A percentile compares a stretch with the other conserved stretches of the same genome.
Evolutionary conservation across 306 rosid genomes (phyloP).

Genomic region (Lithocarpus polystachyus): DNA sequence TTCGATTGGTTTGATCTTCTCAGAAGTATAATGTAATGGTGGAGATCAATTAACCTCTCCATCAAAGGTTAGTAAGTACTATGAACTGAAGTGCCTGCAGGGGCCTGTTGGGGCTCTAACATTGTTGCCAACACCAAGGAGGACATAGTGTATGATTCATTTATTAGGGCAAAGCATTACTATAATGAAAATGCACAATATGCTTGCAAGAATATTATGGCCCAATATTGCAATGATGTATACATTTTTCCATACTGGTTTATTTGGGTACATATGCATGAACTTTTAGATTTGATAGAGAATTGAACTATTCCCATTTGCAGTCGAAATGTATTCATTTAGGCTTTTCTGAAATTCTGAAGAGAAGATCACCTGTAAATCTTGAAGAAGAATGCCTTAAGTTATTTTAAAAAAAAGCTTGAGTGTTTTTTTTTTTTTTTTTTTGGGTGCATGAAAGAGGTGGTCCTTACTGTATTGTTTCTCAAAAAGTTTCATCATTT

Average conservation of each 20-base stretch:
- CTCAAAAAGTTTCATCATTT: not conserved
- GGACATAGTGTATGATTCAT: not conserved
- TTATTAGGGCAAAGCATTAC: not conserved
- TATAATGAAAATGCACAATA: not conserved
- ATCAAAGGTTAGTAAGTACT: not conserved
- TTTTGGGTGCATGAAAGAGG: not conserved
- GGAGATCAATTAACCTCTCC: not conserved
- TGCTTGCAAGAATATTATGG: not conserved
- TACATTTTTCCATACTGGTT: not conserved
- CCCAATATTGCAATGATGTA: not conserved
- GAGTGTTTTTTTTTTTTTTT: not conserved
- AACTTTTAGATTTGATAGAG: not conserved
- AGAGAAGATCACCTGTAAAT: not conserved
- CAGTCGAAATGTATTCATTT: constrained; percentile 10
- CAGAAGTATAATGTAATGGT: not conserved
- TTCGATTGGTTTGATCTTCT: not conserved
- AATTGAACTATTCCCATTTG: not conserved
- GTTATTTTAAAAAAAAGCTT: no score
- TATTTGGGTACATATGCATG: not conserved
- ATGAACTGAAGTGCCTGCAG: not conserved
- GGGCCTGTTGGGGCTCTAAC: not conserved
- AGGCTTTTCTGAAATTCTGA: not conserved
- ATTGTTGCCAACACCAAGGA: not conserved
- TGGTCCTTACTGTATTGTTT: not conserved
- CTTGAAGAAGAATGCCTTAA: not conserved